phyloP scores from a whole-genome alignment of 371 early-diverging fungal genomes.

The Lichtheimia ornata region DNA sequence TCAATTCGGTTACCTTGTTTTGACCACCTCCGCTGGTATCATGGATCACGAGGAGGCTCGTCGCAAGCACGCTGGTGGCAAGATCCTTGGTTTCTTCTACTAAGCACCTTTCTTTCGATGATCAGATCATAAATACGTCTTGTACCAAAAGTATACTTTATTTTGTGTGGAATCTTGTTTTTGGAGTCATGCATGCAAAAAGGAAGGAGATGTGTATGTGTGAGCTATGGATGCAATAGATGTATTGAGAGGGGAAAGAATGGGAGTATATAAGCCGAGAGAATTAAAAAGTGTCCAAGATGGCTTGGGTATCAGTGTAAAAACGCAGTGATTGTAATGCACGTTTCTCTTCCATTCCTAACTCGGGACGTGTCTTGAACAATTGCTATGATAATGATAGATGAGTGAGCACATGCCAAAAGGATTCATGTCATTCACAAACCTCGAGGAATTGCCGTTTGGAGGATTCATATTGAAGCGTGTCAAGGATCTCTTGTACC shows the following conservation, averaged over 20 bases:
- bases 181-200: neutral
- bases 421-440: too few species aligned
- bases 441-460: conserved; percentile 24
- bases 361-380: conserved; percentile 1
- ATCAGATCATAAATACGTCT: neutral
- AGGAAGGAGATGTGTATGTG: neutral
- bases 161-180: neutral
- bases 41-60: conserved; percentile 99
- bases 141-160: neutral
- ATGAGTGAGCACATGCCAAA: neutral
- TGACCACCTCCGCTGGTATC: conserved; percentile 99
- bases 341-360: conserved; percentile 21
- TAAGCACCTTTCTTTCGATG: conserved; percentile 24
- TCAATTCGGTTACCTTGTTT: conserved; percentile 98
- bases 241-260: neutral
- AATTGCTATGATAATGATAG: neutral
- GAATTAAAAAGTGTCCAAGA: conserved; percentile 10
- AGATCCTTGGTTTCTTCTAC: conserved; percentile 93
- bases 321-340: conserved; percentile 28
- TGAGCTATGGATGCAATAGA: neutral
- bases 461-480: conserved; percentile 33
- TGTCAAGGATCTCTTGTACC: conserved; percentile 17
- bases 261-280: neutral
- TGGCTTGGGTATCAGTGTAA: conserved; percentile 24
- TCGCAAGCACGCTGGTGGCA: conserved; percentile 98